These are phyloP conservation scores for Xylaria sp. DNA, from an alignment of 2,329 filamentous ascomycete genomes.

Conservation along the genomic window DNA sequence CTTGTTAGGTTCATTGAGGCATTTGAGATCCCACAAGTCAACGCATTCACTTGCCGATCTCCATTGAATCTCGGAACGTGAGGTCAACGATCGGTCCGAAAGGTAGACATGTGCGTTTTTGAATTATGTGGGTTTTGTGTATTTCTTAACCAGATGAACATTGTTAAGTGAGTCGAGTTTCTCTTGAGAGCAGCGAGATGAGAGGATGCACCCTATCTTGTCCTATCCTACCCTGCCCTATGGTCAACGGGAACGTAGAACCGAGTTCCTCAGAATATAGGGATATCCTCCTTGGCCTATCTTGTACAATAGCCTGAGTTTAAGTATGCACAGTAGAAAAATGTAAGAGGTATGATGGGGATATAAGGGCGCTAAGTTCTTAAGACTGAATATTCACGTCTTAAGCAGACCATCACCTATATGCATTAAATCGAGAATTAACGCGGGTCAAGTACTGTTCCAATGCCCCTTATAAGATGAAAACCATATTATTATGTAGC, in stretches of 20 bases:
- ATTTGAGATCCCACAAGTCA: conserved; percentile 30
- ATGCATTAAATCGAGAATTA: no score
- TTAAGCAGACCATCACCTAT: no score
- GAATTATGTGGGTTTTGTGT: neutral
- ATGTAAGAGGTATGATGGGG: no score
- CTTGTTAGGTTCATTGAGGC: conserved; percentile 31
- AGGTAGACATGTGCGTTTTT: neutral
- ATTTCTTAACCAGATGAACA: neutral
- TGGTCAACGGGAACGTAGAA: neutral
- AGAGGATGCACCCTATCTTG: neutral
- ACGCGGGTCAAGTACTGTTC: no score
- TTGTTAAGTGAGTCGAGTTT: neutral
- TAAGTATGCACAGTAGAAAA: no score
- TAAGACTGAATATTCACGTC: no score
- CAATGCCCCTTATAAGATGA: no score
- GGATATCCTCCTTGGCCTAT: no score
- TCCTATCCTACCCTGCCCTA: neutral
- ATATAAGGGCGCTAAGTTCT: no score
- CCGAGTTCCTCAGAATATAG: neutral
- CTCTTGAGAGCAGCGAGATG: neutral
- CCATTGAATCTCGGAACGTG: conserved; percentile 33
- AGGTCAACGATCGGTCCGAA: neutral
- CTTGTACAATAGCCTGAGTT: no score
- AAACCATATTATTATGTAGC: no score
- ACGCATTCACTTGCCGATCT: conserved; percentile 33